These are phyloP conservation scores for Leptomonas pyrrhocoris DNA, from an alignment of 208 protist genomes.

Conservation along the genomic window DNA sequence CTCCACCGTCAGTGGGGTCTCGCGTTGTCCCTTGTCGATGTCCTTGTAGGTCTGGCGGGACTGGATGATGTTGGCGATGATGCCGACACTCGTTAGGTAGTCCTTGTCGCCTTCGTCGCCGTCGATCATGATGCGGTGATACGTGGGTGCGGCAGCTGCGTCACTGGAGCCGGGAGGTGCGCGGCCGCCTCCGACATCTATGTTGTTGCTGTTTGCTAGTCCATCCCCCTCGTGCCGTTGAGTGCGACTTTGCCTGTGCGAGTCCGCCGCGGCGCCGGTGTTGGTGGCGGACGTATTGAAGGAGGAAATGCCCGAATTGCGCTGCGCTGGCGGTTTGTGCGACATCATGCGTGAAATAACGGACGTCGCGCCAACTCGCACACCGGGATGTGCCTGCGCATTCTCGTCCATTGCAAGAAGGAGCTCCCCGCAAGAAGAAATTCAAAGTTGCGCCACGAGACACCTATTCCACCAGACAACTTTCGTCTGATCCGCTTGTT, in stretches of 20 bases:
- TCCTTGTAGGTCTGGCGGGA: conserved; percentile 73
- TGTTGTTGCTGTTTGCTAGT: neutral
- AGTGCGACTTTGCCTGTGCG: neutral
- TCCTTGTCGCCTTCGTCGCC: conserved; percentile 74
- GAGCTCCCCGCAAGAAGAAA: neutral
- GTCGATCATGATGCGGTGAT: conserved; percentile 78
- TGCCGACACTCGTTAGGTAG: conserved; percentile 74
- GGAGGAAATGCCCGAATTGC: conserved; percentile 21
- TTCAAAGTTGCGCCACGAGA: neutral
- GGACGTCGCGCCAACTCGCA: conserved; percentile 23
- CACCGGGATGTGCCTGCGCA: conserved; percentile 3
- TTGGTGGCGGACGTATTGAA: conserved; percentile 8
- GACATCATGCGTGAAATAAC: conserved; percentile 30
- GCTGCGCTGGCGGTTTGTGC: neutral
- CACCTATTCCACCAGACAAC: no score
- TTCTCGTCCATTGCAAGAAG: conserved; percentile 15
- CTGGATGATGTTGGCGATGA: conserved; percentile 71
- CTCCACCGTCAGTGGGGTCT: conserved; percentile 36
- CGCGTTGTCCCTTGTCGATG: conserved; percentile 70
- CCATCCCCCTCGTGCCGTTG: neutral
- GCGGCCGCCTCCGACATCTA: neutral
- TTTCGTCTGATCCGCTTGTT: no score
- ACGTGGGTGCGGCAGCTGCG: conserved; percentile 32
- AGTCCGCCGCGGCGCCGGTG: neutral
- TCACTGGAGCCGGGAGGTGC: neutral